phyloP scores from a whole-genome alignment of 495 filamentous ascomycete species.

The Daldinia bambusicola region DNA sequence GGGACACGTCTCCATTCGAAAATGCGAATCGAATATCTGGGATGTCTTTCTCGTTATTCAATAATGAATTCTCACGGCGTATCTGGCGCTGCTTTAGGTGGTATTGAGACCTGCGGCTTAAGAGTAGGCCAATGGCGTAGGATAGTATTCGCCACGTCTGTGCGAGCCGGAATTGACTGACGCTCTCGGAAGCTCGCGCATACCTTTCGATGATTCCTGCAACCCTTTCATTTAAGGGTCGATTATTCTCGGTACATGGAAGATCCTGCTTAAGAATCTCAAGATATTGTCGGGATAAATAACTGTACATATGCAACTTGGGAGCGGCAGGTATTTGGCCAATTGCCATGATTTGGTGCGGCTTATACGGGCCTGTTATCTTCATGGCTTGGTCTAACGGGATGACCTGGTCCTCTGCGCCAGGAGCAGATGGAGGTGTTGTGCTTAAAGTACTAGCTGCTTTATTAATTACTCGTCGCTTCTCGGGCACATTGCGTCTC shows the following conservation, averaged over 20 bases:
- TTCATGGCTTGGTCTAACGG: conserved; percentile 70
- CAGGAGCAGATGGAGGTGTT: conserved; percentile 67
- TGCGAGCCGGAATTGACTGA: conserved; percentile 69
- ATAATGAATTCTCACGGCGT: conserved; percentile 22
- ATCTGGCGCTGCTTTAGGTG: conserved; percentile 59
- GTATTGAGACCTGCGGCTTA: conserved; percentile 66
- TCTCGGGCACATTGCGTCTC: conserved; percentile 52
- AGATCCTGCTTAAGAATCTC: conserved; percentile 56
- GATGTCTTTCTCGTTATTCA: conserved; percentile 2
- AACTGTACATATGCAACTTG: conserved; percentile 64
- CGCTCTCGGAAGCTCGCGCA: conserved; percentile 68
- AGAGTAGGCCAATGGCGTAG: conserved; percentile 68
- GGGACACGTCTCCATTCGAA: conserved; percentile 22
- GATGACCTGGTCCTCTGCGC: conserved; percentile 61
- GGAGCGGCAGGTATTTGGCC: conserved; percentile 68
- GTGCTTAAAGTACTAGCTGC: conserved; percentile 57
- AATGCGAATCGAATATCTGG: conserved; percentile 15
- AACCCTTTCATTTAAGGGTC: conserved; percentile 55
- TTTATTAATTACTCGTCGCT: conserved; percentile 53
- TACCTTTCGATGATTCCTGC: conserved; percentile 68
- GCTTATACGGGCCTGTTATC: conserved; percentile 62
- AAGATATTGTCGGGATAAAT: conserved; percentile 70
- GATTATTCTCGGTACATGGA: conserved; percentile 43
- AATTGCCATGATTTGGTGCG: conserved; percentile 70
- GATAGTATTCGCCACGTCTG: conserved; percentile 80